Percentiles rank a stretch among this genome's conserved stretches.
These are phyloP conservation scores for Talaromyces borbonicus DNA, from an alignment of 495 filamentous ascomycete genomes.

Conservation along the genomic window DNA sequence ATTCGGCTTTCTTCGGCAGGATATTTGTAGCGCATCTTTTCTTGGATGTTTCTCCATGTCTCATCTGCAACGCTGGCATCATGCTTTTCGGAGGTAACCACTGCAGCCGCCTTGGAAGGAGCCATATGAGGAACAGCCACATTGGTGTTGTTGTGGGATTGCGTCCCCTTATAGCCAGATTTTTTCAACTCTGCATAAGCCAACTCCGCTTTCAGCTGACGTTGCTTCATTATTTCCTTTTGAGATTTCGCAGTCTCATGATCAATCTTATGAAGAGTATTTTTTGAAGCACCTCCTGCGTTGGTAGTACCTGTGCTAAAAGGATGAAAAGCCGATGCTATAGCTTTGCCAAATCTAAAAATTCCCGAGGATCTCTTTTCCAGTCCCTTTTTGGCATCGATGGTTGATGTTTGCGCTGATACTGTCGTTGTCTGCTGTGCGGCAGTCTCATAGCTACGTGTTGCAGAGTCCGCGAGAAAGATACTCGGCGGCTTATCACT, in stretches of 20 bases:
- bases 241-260: constrained; percentile 16
- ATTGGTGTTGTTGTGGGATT: too few relatives aligned
- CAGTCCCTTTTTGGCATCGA: neutral
- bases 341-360: constrained; percentile 49
- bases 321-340: constrained; percentile 46
- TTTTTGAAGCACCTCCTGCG: too few relatives aligned
- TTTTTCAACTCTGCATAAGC: constrained; percentile 55
- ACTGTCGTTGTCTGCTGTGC: neutral
- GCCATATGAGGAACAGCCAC: too few relatives aligned
- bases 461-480: constrained; percentile 48
- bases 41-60: constrained; percentile 31
- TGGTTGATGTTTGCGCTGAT: constrained; percentile 9
- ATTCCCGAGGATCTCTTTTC: constrained; percentile 33
- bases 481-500: constrained; percentile 57
- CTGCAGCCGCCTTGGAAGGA: neutral
- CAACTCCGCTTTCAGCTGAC: constrained; percentile 39
- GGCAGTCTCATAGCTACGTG: too few relatives aligned
- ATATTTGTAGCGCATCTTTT: constrained; percentile 24
- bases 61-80: constrained; percentile 21
- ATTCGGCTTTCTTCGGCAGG: constrained; percentile 1
- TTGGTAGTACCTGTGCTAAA: too few relatives aligned
- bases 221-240: constrained; percentile 22
- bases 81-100: neutral
- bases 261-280: too few relatives aligned
- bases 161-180: constrained; percentile 42